Base-by-base conservation (phyloP, 140 eudicot genomes). In the Stevia rebaudiana region DNA sequence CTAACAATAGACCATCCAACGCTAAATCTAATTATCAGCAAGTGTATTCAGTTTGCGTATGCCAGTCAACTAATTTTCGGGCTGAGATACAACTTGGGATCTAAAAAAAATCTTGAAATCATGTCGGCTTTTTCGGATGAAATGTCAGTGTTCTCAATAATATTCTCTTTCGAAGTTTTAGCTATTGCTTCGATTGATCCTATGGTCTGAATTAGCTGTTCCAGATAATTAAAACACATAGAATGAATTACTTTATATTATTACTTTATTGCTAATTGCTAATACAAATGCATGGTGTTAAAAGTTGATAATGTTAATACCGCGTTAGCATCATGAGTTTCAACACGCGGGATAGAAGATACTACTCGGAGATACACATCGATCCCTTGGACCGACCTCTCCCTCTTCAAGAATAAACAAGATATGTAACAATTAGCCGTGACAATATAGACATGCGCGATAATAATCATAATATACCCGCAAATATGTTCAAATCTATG, bases 101-200 rank as follows among this genome's bases (percentile, higher is more conserved):
- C 97, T 73, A 88, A 76, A 76, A 94, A 94, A 65, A 94, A 94
- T 47, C 72, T 81, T 58, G 82, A 43, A 22, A 94, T 82, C 33
- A 67, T 86, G 42, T 94, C 94, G 3, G 91, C 97, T 74, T 83
- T 94, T 52, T 85, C 94, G 2, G 88, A 84, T 50, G 99, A 86
- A 69, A 88, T 86, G 70, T 94, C 99, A 3, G 95, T 94, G 72
- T 76, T 80, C 65, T 81, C 85, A 72, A 86, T n/a, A 11, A 94
- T 76, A 73, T 67, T 69, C n/a, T 83, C 84, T 77, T 88, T 86
- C 10, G 99, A 81, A 61, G 95, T 85, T 66, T 88, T 88, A 8
- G 95, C 97, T 40, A 94, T 81, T 75, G 94, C 95, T 86, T 94
- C 99, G 33, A 94, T 79, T 59, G 97, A 94, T 64, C 99, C 99